Base-by-base conservation (phyloP, 371 early-diverging fungal genomes). In the Mucor saturninus region DNA sequence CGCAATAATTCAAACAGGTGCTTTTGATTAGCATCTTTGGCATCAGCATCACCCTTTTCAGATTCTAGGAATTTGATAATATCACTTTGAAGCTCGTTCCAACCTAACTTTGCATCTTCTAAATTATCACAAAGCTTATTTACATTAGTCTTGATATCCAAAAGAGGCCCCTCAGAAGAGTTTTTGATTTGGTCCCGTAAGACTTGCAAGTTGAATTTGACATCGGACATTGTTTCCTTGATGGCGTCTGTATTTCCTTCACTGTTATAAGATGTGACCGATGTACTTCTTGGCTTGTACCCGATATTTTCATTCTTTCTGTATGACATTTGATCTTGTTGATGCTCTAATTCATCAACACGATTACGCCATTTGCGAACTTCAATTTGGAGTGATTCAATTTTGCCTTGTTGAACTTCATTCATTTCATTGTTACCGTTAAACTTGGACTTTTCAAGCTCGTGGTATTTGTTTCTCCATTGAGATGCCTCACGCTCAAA, bases 71-170 rank as follows among this genome's bases (percentile, higher is more conserved):
- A 79, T 39, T 63, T 67, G 42, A 72, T 57, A 49, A 70, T 70
- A 39, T 76, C 76, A n/a, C 54, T 35, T 48, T 79, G 76, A 11
- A 79, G 61, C 10, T 72, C 73, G 4, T 53, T 52, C 79, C 79
- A 79, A 7, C 66, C 71, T 2, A 43, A 26, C 10, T 68, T 66
- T 9, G 80, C 72, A 28, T 69, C 74, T 9, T 75, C 75, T 14
- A 80, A 50, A 0, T 56, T 59, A 2, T 69, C 67, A 54, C 59
- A 63, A 0, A 80, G 63, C 13, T 68, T 72, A 5, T 49, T 51
- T 5, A 75, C 62, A 4, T 62, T 72, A 2, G 64, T 35, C 59
- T 75, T 77, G 53, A 80, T 76, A 40, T 73, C 69, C n/a, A 72
- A 45, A 10, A 69, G 39, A 3, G 80, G 72, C 0, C 55, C 63